Conservation (phyloP, 2,329 filamentous ascomycete genomes). For the Aotearoamyces nothofagi region DNA sequence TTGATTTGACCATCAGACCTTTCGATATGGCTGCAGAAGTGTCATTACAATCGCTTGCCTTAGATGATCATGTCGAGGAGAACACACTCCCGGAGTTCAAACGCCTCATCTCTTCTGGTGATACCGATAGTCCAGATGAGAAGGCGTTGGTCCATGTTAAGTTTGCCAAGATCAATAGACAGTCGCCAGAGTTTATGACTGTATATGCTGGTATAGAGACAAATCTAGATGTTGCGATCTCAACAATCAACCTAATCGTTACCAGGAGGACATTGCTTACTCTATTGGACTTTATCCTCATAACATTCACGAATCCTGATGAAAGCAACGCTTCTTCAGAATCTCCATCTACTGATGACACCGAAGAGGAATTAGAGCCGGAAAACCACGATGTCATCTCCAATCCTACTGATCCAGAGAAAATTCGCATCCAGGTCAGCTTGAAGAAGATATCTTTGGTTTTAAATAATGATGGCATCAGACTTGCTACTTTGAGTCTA, state of each 20-base stretch:
- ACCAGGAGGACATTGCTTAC: constrained; percentile 88
- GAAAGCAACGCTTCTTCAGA: constrained; percentile 25
- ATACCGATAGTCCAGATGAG: constrained; percentile 57
- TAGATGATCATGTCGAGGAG: constrained; percentile 89
- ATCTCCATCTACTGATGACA: constrained; percentile 21
- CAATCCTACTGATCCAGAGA: constrained; percentile 21
- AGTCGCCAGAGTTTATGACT: constrained; percentile 85
- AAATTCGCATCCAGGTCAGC: constrained; percentile 83
- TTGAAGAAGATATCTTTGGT: constrained; percentile 88
- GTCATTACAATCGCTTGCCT: constrained; percentile 67
- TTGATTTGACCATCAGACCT: constrained; percentile 76
- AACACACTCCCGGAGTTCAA: constrained; percentile 84
- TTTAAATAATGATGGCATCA: constrained; percentile 93
- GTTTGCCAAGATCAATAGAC: constrained; percentile 75
- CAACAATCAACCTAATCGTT: constrained; percentile 91
- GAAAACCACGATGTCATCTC: constrained; percentile 8
- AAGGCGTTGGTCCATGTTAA: constrained; percentile 78
- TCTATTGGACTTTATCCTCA: constrained; percentile 80
- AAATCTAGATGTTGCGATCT: constrained; percentile 80
- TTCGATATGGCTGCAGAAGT: constrained; percentile 93
- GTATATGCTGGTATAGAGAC: constrained; percentile 89
- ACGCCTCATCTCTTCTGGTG: constrained; percentile 82
- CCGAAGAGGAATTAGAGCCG: constrained; percentile 24
- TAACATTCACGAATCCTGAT: constrained; percentile 66
- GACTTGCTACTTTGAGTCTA: constrained; percentile 81